Evolutionary conservation across 768 basidiomycete species (phyloP).

Genomic region (Tulasnella sp.): DNA sequence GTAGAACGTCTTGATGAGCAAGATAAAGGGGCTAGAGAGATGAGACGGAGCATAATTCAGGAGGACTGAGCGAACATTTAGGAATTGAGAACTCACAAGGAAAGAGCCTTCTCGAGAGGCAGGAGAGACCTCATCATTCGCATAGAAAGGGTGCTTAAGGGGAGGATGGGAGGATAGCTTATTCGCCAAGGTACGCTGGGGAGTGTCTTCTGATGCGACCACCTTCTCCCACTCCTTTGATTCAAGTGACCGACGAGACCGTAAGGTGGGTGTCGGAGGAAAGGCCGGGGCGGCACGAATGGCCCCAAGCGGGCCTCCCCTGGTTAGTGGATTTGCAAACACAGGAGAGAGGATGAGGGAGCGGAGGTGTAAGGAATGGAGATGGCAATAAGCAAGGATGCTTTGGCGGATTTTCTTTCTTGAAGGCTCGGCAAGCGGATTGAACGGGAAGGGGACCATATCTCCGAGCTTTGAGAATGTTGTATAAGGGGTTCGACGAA

Average conservation of each 20-base stretch:
- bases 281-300: neutral
- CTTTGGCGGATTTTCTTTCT: neutral
- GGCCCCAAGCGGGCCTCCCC: neutral
- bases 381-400: slow-evolving; percentile 10
- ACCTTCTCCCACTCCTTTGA: neutral
- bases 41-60: neutral
- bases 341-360: slow-evolving; percentile 9
- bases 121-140: neutral
- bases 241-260: neutral
- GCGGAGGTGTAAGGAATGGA: slow-evolving; percentile 1
- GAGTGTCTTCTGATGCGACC: neutral
- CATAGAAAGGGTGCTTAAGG: neutral
- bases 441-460: slow-evolving; percentile 11
- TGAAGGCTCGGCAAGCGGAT: slow-evolving; percentile 1
- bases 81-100: neutral
- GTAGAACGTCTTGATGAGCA: slow-evolving; percentile 1
- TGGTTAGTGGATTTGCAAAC: neutral
- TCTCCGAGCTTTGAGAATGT: neutral
- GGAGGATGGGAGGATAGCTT: neutral
- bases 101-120: neutral
- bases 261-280: neutral
- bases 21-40: neutral
- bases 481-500: neutral
- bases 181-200: neutral
- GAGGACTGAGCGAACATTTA: too few relatives aligned